Evolutionary conservation across 768 basidiomycete genomes (phyloP).

Genomic region (Rubroboletus satanas): DNA sequence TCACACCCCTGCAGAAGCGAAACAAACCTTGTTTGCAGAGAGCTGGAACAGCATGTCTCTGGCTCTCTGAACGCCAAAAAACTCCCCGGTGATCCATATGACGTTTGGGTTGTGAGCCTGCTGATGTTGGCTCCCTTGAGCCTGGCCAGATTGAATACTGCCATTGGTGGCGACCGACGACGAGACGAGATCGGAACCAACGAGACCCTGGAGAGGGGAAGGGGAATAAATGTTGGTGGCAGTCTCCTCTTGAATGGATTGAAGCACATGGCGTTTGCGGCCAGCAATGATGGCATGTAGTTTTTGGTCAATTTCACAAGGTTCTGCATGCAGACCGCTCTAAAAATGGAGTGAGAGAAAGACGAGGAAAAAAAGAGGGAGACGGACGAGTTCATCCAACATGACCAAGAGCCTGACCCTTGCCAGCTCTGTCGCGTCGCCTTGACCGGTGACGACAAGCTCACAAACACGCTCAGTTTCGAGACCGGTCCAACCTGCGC

Average conservation of each 20-base stretch:
- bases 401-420: conserved; percentile 88
- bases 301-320: conserved; percentile 93
- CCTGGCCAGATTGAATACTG: conserved; percentile 31
- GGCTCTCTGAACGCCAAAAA: conserved; percentile 92
- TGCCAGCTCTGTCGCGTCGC: conserved; percentile 88
- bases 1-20: not conserved
- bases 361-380: not conserved
- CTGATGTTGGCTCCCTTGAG: conserved; percentile 20
- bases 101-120: conserved; percentile 61
- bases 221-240: conserved; percentile 96
- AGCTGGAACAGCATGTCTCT: conserved; percentile 92
- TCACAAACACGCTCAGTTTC: conserved; percentile 95
- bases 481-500: conserved; percentile 81
- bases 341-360: conserved; percentile 28
- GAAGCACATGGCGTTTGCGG: conserved; percentile 80
- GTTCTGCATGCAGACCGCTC: conserved; percentile 89
- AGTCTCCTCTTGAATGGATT: conserved; percentile 94
- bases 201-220: conserved; percentile 80
- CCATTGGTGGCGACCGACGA: conserved; percentile 36
- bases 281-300: conserved; percentile 89
- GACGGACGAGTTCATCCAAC: conserved; percentile 87
- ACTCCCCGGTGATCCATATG: conserved; percentile 97
- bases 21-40: conserved; percentile 73
- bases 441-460: conserved; percentile 82
- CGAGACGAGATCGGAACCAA: conserved; percentile 58